Percentiles rank a stretch among this genome's conserved stretches.
Evolutionary conservation across 805 yeast genomes (phyloP).

Genomic region (Clavispora santaluciae): DNA sequence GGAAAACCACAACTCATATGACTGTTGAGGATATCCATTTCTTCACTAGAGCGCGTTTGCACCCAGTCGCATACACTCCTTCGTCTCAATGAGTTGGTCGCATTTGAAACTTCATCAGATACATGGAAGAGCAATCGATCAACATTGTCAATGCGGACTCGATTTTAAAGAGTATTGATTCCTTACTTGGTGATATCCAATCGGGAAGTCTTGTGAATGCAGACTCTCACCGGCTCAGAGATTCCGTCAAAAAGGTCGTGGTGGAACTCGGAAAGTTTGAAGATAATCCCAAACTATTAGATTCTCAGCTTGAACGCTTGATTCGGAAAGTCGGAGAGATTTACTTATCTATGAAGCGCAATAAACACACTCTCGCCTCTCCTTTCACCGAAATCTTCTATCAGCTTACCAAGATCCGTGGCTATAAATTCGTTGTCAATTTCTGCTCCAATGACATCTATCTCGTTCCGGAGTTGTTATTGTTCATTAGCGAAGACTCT

Average conservation of each 20-base stretch:
- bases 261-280: constrained; percentile 45
- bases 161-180: background rate
- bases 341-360: constrained; percentile 17
- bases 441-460: constrained; percentile 58
- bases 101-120: background rate
- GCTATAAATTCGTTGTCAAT: constrained; percentile 54
- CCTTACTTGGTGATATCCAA: background rate
- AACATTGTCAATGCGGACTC: background rate
- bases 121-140: background rate
- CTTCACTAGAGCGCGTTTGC: background rate
- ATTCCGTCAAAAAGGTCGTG: constrained; percentile 2
- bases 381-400: constrained; percentile 44
- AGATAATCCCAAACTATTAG: constrained; percentile 49
- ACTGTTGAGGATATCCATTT: too few species aligned
- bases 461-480: constrained; percentile 35
- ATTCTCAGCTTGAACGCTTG: constrained; percentile 31
- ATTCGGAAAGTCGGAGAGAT: constrained; percentile 21
- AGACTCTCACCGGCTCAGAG: background rate
- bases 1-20: too few species aligned
- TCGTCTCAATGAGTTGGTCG: background rate
- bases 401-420: constrained; percentile 59
- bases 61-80: background rate
- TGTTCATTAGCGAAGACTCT: constrained; percentile 9
- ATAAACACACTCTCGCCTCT: constrained; percentile 8
- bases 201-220: background rate